phyloP scores from a whole-genome alignment of 257 asterid genomes.

The Mentha longifolia region DNA sequence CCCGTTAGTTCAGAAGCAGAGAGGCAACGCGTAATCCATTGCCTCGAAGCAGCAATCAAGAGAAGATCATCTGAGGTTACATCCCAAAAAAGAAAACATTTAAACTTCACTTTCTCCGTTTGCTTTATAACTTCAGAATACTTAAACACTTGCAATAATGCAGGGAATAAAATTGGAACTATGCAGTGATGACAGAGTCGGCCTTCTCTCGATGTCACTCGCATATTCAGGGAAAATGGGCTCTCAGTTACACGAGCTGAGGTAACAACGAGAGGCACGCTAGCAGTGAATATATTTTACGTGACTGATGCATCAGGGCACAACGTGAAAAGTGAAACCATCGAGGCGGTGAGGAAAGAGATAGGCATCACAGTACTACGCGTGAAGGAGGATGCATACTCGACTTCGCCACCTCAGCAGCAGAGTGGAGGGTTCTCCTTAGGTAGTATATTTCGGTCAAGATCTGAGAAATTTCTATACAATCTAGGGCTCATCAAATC shows the following conservation, averaged over 20 bases:
- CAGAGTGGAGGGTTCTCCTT: constrained; percentile 61
- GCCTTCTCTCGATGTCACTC: constrained; percentile 64
- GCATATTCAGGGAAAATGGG: constrained; percentile 71
- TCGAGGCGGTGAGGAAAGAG: constrained; percentile 59
- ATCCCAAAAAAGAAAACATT: not conserved
- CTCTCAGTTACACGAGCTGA: constrained; percentile 65
- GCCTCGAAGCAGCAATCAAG: constrained; percentile 77
- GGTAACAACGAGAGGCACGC: constrained; percentile 61
- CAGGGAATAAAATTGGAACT: constrained; percentile 71
- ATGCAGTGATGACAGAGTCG: constrained; percentile 61
- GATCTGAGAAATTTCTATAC: constrained; percentile 68
- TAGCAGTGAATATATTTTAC: constrained; percentile 60
- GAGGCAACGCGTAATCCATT: constrained; percentile 60
- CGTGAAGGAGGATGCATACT: constrained; percentile 52
- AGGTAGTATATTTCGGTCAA: constrained; percentile 70
- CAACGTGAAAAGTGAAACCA: constrained; percentile 50
- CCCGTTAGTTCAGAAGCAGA: constrained; percentile 69
- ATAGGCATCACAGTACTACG: constrained; percentile 57
- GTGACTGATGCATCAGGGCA: constrained; percentile 65
- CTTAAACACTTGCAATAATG: not conserved
- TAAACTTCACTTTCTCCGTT: constrained; percentile 1
- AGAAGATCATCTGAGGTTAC: constrained; percentile 67
- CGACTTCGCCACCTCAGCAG: constrained; percentile 43
- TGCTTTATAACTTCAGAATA: not conserved
- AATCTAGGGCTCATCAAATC: constrained; percentile 72